Base-by-base conservation (phyloP, 768 basidiomycete species). In the Boletus rubropictus region DNA sequence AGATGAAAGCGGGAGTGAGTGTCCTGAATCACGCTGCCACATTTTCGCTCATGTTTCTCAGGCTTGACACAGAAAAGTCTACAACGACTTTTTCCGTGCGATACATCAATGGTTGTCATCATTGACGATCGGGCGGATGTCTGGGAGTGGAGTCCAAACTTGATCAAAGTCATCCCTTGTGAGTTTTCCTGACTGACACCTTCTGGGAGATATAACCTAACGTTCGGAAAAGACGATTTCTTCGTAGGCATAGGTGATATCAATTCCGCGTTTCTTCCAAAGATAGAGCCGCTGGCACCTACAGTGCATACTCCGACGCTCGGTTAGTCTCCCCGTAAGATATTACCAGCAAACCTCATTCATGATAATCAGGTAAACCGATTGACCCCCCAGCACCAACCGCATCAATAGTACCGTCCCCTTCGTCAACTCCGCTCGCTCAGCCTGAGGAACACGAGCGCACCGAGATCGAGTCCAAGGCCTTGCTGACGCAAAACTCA, bases 121-220 rank as follows among this genome's bases (percentile, higher is more conserved):
- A 98, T 99, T 49, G 96, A 99, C 67, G 96, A 99, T 69, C 84
- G 96, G 21, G 87, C 91, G 4, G 96, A 99, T 62, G 95, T 99
- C 27, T 99, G 96, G 96, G 89, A 92, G 60, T 92, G 92, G 81
- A 89, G 89, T 59, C 92, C 94, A 2, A 97, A 99, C 67, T 75
- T 99, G 32, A 78, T 98, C 63, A 95, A 97, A 73, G 95, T 98
- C 48, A 81, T 97, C 20, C 95, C 95, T 46, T 99, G 94, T 94
- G 51, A 54, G 82, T 68, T 25, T 46, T 22, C n/a, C 14, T 3
- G 28, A 24, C 24, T 24, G 29, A 35, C 12, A 44, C 48, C 25
- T 20, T 28, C 40, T 14, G 35, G 9, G 42, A 25, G 44, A 22
- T 18, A 17, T 17, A 11, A 20, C 10, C 42, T 55, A 9, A 51